phyloP scores from a whole-genome alignment of 2,329 filamentous ascomycete species.

The Trichoderma cornu-damae region DNA sequence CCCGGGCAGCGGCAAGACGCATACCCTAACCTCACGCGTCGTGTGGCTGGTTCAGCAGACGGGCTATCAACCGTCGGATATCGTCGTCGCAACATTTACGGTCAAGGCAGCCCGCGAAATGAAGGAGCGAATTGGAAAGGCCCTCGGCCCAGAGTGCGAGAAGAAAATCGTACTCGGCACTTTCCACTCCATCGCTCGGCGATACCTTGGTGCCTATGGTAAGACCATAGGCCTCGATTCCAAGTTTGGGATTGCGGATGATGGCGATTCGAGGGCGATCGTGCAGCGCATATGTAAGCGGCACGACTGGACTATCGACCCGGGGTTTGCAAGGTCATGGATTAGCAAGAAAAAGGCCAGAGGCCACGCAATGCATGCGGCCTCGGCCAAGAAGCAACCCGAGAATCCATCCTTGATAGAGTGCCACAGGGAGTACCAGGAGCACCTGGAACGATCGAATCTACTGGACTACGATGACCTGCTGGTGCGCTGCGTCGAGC shows the following conservation, averaged over 20 bases:
- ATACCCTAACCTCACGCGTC: conserved; percentile 87
- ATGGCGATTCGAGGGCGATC: conserved; percentile 71
- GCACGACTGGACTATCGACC: conserved; percentile 62
- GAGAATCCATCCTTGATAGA: conserved; percentile 58
- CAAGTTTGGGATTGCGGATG: conserved; percentile 88
- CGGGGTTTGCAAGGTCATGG: conserved; percentile 63
- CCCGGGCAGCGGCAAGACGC: conserved; percentile 80
- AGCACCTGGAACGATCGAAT: conserved; percentile 67
- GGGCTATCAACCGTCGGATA: conserved; percentile 72
- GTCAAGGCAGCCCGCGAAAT: conserved; percentile 93
- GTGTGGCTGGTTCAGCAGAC: conserved; percentile 75
- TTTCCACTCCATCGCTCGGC: conserved; percentile 86
- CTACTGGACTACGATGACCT: conserved; percentile 93
- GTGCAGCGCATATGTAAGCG: conserved; percentile 78
- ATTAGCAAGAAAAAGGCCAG: conserved; percentile 66
- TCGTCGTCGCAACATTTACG: conserved; percentile 94
- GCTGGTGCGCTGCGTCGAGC: conserved; percentile 72
- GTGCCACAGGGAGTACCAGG: conserved; percentile 72
- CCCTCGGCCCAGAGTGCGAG: conserved; percentile 73
- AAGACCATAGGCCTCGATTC: conserved; percentile 73
- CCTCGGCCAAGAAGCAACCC: conserved; percentile 33
- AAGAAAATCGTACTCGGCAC: conserved; percentile 80
- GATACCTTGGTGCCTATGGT: conserved; percentile 80
- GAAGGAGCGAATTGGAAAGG: conserved; percentile 75
- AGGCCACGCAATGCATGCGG: conserved; percentile 43